These are phyloP conservation scores for Solanum sitiens DNA, from an alignment of 257 asterid genomes.

Conservation along the genomic window DNA sequence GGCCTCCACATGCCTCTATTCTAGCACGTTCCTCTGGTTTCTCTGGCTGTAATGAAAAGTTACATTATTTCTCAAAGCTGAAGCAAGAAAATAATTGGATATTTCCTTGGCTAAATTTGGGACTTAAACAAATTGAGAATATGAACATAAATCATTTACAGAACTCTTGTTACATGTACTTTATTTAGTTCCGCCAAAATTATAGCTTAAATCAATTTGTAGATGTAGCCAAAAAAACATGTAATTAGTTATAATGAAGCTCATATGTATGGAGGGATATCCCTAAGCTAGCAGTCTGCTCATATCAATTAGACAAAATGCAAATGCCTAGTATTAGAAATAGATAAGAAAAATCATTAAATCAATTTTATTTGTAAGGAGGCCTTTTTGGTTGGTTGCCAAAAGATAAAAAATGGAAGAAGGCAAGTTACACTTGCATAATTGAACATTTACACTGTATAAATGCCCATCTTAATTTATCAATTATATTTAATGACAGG, in stretches of 20 bases:
- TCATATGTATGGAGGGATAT: too few relatives aligned
- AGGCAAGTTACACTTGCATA: too few relatives aligned
- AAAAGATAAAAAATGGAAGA: too few relatives aligned
- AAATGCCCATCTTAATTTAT: too few relatives aligned
- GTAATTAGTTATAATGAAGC: too few relatives aligned
- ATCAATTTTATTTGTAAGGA: too few relatives aligned
- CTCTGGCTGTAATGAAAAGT: constrained; percentile 4
- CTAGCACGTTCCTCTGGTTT: constrained; percentile 3
- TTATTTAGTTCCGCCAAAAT: background rate
- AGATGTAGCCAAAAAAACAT: too few relatives aligned
- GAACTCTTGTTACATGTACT: background rate
- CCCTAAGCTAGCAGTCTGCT: too few relatives aligned
- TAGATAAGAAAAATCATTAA: background rate
- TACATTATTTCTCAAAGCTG: background rate
- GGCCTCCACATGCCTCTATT: constrained; percentile 11
- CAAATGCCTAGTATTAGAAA: background rate
- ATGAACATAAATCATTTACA: background rate
- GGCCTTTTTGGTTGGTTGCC: too few relatives aligned
- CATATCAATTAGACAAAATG: background rate
- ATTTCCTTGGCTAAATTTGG: background rate
- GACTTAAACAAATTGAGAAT: background rate
- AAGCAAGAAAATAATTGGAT: background rate
- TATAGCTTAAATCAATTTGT: background rate
- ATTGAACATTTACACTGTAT: too few relatives aligned
- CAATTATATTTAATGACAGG: too few relatives aligned